Base-by-base conservation (phyloP, 108 stramenopile genomes). In the Parietichytrium sp. region DNA sequence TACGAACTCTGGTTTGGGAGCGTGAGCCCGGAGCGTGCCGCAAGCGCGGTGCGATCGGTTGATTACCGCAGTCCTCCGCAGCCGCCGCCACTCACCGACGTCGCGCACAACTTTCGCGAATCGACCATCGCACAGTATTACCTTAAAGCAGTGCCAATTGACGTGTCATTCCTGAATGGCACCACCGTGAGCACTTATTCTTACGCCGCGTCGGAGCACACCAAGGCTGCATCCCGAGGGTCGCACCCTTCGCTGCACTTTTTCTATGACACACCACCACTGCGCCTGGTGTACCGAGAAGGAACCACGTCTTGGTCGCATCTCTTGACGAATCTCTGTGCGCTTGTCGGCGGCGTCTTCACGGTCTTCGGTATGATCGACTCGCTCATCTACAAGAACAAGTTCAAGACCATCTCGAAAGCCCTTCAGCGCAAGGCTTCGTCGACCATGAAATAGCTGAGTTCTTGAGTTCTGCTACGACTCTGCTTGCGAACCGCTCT, bases 201-300 rank as follows among this genome's bases (percentile, higher is more conserved):
- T 33, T 72, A 72, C 61, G 61, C 61, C 20, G 61, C 25, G 13
- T 72, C 61, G 8, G 61, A 72, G 3, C 61, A 72, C 42, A 3
- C 45, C 33, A 33, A 42, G 23, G 38, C 61, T 45, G 33, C 61
- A 10, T 45, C 61, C 10, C 38, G 45, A 27, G 13, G 38, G 16
- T 23, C 25, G 38, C 36, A 45, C 38, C 61, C 61, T 6, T 72
- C 61, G 6, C 20, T 72, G 61, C 61, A 72, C 20, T 72, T 72
- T 20, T 72, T 72, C 20, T 72, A 72, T 2, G 61, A 72, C 42
- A 72, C 61, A n/a, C 61, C 61, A 6, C 61, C 61, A 23, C 25
- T 72, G 61, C 61, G 61, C 0, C 61, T 72, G 29, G 38, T 18
- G 61, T 72, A 72, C 61, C 20, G 33, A 0, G 61, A 33, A 0